Percentiles rank a stretch among this genome's conserved stretches.
Evolutionary conservation across 192 early-diverging fungal genomes (phyloP).

Genomic region (Spinellus fusiger): DNA sequence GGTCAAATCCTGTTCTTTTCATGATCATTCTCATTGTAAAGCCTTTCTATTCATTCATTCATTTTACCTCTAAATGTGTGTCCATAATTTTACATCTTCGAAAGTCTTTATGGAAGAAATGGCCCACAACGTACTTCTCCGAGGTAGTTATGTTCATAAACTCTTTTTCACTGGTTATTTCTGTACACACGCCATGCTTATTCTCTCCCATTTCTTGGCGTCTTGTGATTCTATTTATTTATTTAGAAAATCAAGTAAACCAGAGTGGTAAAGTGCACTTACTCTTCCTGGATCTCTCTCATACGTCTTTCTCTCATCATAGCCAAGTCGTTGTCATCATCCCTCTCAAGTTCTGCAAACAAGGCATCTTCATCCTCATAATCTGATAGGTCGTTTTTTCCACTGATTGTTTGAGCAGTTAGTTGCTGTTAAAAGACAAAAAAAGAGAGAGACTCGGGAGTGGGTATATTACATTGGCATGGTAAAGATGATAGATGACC

Average conservation of each 20-base stretch:
- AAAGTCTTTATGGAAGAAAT: conserved; percentile 93
- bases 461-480: neutral
- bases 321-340: conserved; percentile 65
- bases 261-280: conserved; percentile 20
- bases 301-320: conserved; percentile 78
- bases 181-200: conserved; percentile 72
- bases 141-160: conserved; percentile 74
- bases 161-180: conserved; percentile 76
- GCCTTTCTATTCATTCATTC: neutral
- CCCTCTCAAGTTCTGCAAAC: conserved; percentile 82
- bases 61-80: conserved; percentile 67
- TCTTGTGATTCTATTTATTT: conserved; percentile 46
- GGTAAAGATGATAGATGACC: too few species aligned
- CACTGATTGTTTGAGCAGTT: too few species aligned
- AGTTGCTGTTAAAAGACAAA: neutral
- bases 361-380: conserved; percentile 63
- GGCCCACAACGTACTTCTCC: conserved; percentile 66
- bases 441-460: neutral
- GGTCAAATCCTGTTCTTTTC: neutral
- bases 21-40: neutral
- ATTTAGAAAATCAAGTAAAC: neutral
- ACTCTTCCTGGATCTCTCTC: conserved; percentile 82
- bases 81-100: conserved; percentile 91
- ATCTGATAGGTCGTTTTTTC: neutral
- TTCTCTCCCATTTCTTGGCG: conserved; percentile 55